Evolutionary conservation across 257 asterid species (phyloP), one percentile per base, ranked within the genome.

Genomic region (Cinchona pubescens): DNA sequence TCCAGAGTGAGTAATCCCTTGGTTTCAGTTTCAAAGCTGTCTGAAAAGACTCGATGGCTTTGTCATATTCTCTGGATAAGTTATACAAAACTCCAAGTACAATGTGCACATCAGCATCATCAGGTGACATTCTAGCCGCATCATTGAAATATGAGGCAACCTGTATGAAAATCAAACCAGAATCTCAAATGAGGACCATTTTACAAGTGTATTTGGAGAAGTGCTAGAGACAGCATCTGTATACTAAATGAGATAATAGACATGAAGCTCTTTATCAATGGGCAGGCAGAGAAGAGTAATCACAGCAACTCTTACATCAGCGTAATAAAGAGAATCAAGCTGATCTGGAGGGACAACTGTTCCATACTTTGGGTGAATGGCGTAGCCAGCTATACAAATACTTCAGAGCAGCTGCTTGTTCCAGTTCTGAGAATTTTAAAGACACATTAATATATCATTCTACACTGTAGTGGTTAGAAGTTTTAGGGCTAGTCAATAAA

Each of bases 1-100:
- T 95, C 99, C 99, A 95, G 69, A 95, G 96, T 27, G 99, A 95
- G 86, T 92, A 95, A 85, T 95, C 99, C 73, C 90, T 85, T 34
- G 99, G 99, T 81, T 91, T 95, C 82, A 95, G 97, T 74, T 91
- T 84, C 88, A 95, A 86, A 84, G 98, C 91, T 61, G 96, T 90
- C 91, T 90, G 89, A 74, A 95, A 95, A 71, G 99, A 89, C 78
- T 87, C 98, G 74, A 95, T 92, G 77, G 99, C 99, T 84, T 75
- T 88, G 83, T 90, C 99, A 83, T 83, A 95, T 82, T 92, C 96
- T 79, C 99, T 83, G 14, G 98, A 88, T 70, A 95, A 84, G 82
- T 91, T 95, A 87, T 86, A 95, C 72, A 95, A 79, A 45, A 95
- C 99, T 59, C 99, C 99, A 23, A 95, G 97, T 69, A 95, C 99